A percentile compares a stretch with the other conserved stretches of the same genome.
phyloP scores from a whole-genome alignment of 495 filamentous ascomycete genomes.

The Pseudevernia furfuracea region DNA sequence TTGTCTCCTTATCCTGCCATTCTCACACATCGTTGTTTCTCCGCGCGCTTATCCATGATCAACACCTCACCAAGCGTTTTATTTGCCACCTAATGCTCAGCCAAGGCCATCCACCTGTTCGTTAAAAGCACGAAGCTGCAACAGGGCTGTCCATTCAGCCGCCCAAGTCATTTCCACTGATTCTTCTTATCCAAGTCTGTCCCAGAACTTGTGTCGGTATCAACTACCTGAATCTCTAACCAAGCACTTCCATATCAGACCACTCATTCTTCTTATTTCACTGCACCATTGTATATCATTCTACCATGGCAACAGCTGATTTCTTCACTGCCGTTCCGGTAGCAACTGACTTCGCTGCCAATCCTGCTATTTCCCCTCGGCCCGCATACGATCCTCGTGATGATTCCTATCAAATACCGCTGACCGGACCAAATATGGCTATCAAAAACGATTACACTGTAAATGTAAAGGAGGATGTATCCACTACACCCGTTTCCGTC shows the following conservation, averaged over 20 bases:
- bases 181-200: neutral
- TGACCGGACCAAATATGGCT: neutral
- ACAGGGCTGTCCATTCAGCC: neutral
- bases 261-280: neutral
- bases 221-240: neutral
- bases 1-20: neutral
- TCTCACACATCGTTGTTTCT: neutral
- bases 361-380: neutral
- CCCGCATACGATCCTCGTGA: neutral
- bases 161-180: neutral
- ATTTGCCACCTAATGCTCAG: neutral
- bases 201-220: neutral
- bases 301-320: constrained; percentile 3
- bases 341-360: neutral
- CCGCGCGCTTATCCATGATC: neutral
- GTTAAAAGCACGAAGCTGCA: neutral
- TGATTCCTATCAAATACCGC: neutral
- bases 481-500: neutral
- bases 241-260: neutral
- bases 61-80: neutral
- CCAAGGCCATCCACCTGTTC: neutral
- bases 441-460: neutral
- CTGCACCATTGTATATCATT: neutral
- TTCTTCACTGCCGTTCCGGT: no score
- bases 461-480: neutral